Conservation (phyloP, 768 basidiomycete genomes). For the Coprinellus micaceus region DNA sequence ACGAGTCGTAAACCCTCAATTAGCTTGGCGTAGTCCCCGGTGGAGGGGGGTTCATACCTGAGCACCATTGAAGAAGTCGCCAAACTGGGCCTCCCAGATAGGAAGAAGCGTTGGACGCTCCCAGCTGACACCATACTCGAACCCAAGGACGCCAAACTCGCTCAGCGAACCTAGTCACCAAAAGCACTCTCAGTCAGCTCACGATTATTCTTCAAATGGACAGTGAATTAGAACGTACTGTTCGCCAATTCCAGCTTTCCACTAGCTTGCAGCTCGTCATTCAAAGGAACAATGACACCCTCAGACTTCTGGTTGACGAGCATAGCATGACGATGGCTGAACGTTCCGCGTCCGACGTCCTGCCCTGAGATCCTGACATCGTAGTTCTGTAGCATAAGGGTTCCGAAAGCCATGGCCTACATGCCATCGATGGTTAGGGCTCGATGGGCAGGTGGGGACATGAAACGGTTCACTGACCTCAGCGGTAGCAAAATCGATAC, state of each 20-base stretch:
- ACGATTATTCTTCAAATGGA: neutral
- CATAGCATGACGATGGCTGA: slow-evolving; percentile 90
- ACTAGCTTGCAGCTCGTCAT: slow-evolving; percentile 54
- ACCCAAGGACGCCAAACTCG: slow-evolving; percentile 88
- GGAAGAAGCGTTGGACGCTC: slow-evolving; percentile 76
- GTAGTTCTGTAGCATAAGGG: slow-evolving; percentile 75
- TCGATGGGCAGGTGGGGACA: neutral
- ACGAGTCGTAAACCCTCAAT: neutral
- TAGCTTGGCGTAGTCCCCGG: neutral
- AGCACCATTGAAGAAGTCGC: slow-evolving; percentile 92
- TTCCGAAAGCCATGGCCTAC: slow-evolving; percentile 84
- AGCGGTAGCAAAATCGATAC: slow-evolving; percentile 86
- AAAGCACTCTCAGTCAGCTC: neutral
- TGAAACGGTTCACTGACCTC: slow-evolving; percentile 50
- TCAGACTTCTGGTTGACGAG: slow-evolving; percentile 86
- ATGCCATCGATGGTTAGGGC: no score
- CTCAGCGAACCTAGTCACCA: slow-evolving; percentile 91
- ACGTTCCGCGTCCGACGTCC: slow-evolving; percentile 88
- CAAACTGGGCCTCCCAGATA: slow-evolving; percentile 96
- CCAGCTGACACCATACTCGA: slow-evolving; percentile 91
- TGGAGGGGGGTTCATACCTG: slow-evolving; percentile 37
- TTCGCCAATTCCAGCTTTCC: slow-evolving; percentile 85
- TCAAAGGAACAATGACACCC: slow-evolving; percentile 75
- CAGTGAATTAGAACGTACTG: slow-evolving; percentile 44
- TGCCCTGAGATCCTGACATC: slow-evolving; percentile 91